A percentile compares a stretch with the other conserved stretches of the same genome.
These are phyloP conservation scores for Skeletonema tropicum DNA, from an alignment of 108 stramenopile species.

Conservation along the genomic window DNA sequence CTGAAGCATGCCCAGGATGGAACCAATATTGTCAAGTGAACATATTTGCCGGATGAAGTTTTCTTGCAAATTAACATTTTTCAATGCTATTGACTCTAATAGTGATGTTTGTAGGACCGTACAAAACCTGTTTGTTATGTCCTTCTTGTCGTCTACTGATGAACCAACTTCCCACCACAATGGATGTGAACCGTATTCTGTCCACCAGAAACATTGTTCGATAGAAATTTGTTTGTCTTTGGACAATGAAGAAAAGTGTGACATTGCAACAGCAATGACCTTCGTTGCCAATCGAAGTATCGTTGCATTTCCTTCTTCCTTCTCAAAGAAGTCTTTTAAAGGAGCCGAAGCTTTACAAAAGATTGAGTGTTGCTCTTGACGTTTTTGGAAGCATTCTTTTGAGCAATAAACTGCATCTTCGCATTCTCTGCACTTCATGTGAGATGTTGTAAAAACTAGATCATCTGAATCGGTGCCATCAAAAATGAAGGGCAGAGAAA, in stretches of 20 bases:
- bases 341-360: not conserved
- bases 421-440: not conserved
- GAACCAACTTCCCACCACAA: conserved; percentile 31
- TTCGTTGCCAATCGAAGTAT: conserved; percentile 5
- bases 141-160: not conserved
- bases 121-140: not conserved
- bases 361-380: not conserved
- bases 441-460: conserved; percentile 5
- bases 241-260: not conserved
- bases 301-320: not conserved
- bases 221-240: not conserved
- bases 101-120: not conserved
- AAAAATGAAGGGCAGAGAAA: not conserved
- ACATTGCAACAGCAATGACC: not conserved
- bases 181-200: conserved; percentile 35
- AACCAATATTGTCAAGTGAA: conserved; percentile 9
- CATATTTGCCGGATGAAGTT: not conserved
- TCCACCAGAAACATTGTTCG: conserved; percentile 20
- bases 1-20: conserved; percentile 38
- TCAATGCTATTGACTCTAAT: not conserved
- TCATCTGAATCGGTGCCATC: not conserved
- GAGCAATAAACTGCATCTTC: conserved; percentile 7
- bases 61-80: not conserved
- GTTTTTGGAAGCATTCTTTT: not conserved
- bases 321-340: not conserved